Evolutionary conservation across 371 early-diverging fungal genomes (phyloP).

Genomic region (Rhizopus delemar): DNA sequence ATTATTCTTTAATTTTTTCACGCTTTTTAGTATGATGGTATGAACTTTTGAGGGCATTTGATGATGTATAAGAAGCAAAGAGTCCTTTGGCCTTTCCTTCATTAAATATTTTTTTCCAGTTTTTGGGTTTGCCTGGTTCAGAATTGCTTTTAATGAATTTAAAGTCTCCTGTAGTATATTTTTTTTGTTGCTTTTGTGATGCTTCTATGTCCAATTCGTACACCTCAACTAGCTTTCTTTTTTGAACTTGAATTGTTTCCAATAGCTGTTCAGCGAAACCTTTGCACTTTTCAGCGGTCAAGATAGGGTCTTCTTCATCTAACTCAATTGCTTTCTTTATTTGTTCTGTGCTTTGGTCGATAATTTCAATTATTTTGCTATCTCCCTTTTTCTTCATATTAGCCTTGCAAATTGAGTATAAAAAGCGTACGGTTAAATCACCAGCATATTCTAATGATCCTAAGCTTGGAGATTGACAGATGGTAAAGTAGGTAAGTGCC

Average conservation of each 20-base stretch:
- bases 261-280: constrained; percentile 17
- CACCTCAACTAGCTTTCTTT: constrained; percentile 18
- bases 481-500: constrained; percentile 22
- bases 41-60: constrained; percentile 18
- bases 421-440: constrained; percentile 20
- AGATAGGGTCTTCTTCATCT: constrained; percentile 21
- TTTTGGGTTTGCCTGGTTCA: constrained; percentile 19
- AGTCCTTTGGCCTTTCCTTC: constrained; percentile 16
- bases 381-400: constrained; percentile 22
- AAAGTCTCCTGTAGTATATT: constrained; percentile 22
- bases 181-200: constrained; percentile 18
- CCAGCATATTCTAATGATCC: constrained; percentile 15
- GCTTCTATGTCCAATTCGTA: constrained; percentile 18
- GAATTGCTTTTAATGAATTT: constrained; percentile 20
- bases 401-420: constrained; percentile 16
- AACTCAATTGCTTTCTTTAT: constrained; percentile 20
- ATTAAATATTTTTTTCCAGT: constrained; percentile 17
- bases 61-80: constrained; percentile 14
- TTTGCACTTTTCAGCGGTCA: constrained; percentile 23
- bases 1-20: constrained; percentile 17
- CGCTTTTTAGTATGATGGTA: constrained; percentile 16
- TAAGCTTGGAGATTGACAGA: constrained; percentile 15
- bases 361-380: constrained; percentile 12
- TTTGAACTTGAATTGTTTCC: constrained; percentile 16
- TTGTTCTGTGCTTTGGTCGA: constrained; percentile 20